phyloP scores from a whole-genome alignment of 352 stramenopile genomes.

The Pythium oligandrum region DNA sequence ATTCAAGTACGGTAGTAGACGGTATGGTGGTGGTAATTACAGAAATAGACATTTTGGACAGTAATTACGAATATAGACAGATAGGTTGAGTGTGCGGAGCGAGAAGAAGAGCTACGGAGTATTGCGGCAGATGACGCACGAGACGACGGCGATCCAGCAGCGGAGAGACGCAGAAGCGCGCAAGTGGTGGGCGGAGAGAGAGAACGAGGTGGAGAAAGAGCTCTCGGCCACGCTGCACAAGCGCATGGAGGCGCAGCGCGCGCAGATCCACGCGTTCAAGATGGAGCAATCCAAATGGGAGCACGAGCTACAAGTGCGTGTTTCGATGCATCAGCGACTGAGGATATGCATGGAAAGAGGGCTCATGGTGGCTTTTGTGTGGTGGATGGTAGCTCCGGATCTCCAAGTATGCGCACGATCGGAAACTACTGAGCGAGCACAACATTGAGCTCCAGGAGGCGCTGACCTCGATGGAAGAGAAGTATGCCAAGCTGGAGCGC shows the following conservation, averaged over 20 bases:
- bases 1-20: background rate
- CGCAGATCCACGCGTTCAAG: constrained; percentile 75
- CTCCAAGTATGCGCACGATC: constrained; percentile 73
- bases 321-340: background rate
- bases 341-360: background rate
- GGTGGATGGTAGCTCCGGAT: constrained; percentile 42
- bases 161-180: constrained; percentile 23
- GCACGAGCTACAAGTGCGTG: constrained; percentile 55
- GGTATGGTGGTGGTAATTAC: background rate
- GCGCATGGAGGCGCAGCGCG: constrained; percentile 64
- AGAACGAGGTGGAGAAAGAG: constrained; percentile 49
- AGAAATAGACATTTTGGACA: too few species aligned
- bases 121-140: too few species aligned
- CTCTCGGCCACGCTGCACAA: constrained; percentile 46
- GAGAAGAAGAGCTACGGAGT: too few species aligned
- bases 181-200: constrained; percentile 54
- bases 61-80: too few species aligned
- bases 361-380: background rate
- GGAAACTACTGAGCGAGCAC: constrained; percentile 74
- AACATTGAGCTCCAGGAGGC: constrained; percentile 74
- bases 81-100: too few species aligned
- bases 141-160: too few species aligned
- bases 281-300: constrained; percentile 81
- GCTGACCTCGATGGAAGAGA: constrained; percentile 45
- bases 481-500: constrained; percentile 32